Evolutionary conservation across 257 asterid species (phyloP).

Genomic region (Solanum microdontum): DNA sequence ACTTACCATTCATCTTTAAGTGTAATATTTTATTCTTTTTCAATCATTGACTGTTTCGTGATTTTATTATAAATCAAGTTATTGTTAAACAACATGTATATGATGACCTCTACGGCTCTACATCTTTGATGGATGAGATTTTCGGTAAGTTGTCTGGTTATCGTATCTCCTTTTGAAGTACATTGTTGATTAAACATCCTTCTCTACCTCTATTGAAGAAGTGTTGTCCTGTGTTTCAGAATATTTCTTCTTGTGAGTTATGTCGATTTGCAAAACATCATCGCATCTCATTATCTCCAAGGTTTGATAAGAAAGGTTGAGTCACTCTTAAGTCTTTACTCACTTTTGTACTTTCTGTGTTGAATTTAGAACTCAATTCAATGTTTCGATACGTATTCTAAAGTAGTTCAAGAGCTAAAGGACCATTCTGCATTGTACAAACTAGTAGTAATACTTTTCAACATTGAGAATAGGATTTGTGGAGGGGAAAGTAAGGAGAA

Average conservation of each 20-base stretch:
- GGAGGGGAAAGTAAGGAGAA: background rate
- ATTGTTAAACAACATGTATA: background rate
- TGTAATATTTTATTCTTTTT: too few relatives aligned
- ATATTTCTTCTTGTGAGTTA: too few relatives aligned
- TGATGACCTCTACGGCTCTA: background rate
- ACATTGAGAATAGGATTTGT: background rate
- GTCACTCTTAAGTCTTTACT: background rate
- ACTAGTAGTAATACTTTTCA: background rate
- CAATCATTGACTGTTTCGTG: background rate
- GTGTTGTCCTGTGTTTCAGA: background rate
- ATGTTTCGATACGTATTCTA: background rate
- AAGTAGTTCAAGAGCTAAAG: background rate
- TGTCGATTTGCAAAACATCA: too few relatives aligned
- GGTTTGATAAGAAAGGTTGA: background rate
- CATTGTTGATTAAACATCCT: too few relatives aligned
- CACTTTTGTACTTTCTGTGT: too few relatives aligned
- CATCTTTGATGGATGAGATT: background rate
- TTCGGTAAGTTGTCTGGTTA: background rate
- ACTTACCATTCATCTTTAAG: background rate
- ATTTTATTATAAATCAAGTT: too few relatives aligned
- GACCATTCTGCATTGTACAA: background rate
- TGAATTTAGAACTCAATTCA: background rate
- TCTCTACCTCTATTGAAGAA: background rate
- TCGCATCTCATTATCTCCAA: background rate
- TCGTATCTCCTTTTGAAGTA: background rate